These are phyloP conservation scores for Fusarium domesticum DNA, from an alignment of 2,329 filamentous ascomycete species.

Conservation along the genomic window DNA sequence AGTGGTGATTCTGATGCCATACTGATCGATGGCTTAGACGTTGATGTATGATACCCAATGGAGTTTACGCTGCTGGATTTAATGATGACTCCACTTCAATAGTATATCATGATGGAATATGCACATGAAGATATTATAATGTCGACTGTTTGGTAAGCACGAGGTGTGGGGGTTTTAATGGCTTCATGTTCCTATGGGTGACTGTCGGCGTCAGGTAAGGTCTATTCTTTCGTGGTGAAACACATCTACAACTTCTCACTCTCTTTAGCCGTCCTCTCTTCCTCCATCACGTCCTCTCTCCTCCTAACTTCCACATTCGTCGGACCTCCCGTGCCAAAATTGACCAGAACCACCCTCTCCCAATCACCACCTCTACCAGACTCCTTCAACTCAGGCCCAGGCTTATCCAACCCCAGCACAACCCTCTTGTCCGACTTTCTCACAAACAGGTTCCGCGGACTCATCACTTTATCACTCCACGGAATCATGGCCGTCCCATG, in stretches of 20 bases:
- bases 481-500: conserved; percentile 46
- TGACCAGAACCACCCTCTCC: conserved; percentile 57
- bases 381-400: conserved; percentile 52
- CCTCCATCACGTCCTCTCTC: conserved; percentile 48
- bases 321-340: conserved; percentile 50
- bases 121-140: neutral
- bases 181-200: neutral
- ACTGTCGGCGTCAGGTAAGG: too few species aligned
- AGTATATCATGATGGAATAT: neutral
- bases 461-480: conserved; percentile 62
- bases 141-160: neutral
- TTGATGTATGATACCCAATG: conserved; percentile 28
- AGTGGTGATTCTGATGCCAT: conserved; percentile 18
- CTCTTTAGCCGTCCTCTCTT: conserved; percentile 39
- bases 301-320: conserved; percentile 51
- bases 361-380: conserved; percentile 52
- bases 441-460: conserved; percentile 48
- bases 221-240: too few species aligned
- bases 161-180: neutral
- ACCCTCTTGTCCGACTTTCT: conserved; percentile 44
- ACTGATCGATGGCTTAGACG: conserved; percentile 3
- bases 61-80: conserved; percentile 1
- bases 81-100: neutral
- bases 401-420: conserved; percentile 56
- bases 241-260: conserved; percentile 28